Evolutionary conservation across 2,329 filamentous ascomycete species (phyloP).

Genomic region (Hymenoscyphus fructigenus): DNA sequence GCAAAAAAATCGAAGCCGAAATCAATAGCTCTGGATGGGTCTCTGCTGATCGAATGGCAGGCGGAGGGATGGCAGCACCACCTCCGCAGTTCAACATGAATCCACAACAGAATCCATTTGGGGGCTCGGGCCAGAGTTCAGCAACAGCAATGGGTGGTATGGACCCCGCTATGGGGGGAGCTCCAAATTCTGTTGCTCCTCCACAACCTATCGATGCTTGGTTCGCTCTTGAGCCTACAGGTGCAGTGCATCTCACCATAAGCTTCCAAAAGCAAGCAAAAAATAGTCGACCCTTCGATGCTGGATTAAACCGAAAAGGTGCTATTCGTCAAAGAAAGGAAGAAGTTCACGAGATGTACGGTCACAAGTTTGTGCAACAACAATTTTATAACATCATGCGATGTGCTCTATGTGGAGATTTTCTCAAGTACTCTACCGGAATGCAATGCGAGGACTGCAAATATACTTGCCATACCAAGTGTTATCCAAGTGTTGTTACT

Average conservation of each 20-base stretch:
- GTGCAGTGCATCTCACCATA: constrained; percentile 86
- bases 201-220: constrained; percentile 77
- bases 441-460: constrained; percentile 99
- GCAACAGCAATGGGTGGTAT: constrained; percentile 32
- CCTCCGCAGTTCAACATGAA: constrained; percentile 58
- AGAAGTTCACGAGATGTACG: constrained; percentile 97
- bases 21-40: constrained; percentile 96
- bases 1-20: constrained; percentile 95
- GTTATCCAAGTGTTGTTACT: constrained; percentile 93
- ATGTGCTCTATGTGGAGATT: constrained; percentile 94
- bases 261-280: constrained; percentile 90
- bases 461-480: constrained; percentile 98
- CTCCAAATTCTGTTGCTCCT: constrained; percentile 38
- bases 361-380: constrained; percentile 97
- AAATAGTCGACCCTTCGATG: constrained; percentile 77
- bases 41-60: constrained; percentile 91
- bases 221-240: constrained; percentile 95
- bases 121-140: constrained; percentile 44
- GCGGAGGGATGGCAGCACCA: constrained; percentile 47
- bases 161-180: constrained; percentile 29
- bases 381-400: constrained; percentile 99
- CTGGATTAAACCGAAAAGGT: constrained; percentile 90
- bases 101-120: constrained; percentile 47
- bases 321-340: constrained; percentile 97
- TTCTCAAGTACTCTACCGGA: constrained; percentile 95